phyloP scores from a whole-genome alignment of 2,329 filamentous ascomycete species.

The Colletotrichum trifolii region DNA sequence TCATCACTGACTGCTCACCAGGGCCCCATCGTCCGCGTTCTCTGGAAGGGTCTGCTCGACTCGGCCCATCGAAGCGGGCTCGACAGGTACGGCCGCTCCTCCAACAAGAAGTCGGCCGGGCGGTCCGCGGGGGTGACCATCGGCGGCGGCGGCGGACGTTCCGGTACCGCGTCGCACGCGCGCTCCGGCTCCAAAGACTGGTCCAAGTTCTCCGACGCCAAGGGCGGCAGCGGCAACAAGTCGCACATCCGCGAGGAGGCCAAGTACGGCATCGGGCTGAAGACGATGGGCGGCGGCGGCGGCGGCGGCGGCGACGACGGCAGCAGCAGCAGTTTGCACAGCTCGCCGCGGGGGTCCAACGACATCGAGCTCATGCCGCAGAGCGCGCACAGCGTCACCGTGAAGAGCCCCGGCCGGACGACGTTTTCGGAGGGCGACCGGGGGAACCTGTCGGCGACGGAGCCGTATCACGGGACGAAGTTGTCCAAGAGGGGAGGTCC shows the following conservation, averaged over 20 bases:
- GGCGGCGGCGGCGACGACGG: conserved; percentile 36
- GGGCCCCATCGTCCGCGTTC: conserved; percentile 22
- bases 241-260: conserved; percentile 17
- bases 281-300: conserved; percentile 35
- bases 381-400: conserved; percentile 22
- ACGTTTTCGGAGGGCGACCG: conserved; percentile 8
- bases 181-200: conserved; percentile 19
- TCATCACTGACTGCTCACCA: neutral
- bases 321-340: conserved; percentile 33
- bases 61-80: conserved; percentile 18
- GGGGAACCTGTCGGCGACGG: conserved; percentile 4
- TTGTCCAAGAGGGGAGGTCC: neutral
- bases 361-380: conserved; percentile 22
- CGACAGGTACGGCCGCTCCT: conserved; percentile 16
- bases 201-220: conserved; percentile 10
- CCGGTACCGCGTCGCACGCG: conserved; percentile 12
- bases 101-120: conserved; percentile 20
- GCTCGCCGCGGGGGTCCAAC: conserved; percentile 21
- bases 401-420: conserved; percentile 5
- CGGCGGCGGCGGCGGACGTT: conserved; percentile 24
- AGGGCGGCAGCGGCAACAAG: neutral
- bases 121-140: conserved; percentile 27
- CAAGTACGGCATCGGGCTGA: conserved; percentile 38
- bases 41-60: conserved; percentile 30
- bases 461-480: conserved; percentile 24